Base-by-base conservation (phyloP, 139 green algal genomes). In the Chlamydomonas incerta region DNA sequence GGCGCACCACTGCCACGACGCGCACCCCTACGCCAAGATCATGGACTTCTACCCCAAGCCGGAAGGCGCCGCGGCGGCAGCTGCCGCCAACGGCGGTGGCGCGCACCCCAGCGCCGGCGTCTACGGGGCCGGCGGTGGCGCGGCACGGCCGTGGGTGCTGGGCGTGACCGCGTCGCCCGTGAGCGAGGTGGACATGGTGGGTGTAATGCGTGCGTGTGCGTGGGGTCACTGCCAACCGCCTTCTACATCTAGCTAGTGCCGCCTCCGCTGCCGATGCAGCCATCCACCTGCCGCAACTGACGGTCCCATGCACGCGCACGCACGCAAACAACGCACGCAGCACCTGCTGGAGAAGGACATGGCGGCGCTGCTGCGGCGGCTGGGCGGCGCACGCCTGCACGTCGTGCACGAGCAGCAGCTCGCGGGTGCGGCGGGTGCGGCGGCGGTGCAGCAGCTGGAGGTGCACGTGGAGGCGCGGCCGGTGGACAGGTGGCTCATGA, bases 1-100 rank as follows among this genome's bases (percentile, higher is more conserved):
- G 85, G 83, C 67, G 1, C 88, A 92, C 70, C 88, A 92, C 85
- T 84, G 84, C 14, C 57, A 77, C 29, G 88, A 90, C 57, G 80
- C 87, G 20, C 88, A 92, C 74, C 68, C 87, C 46, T 90, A 90
- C 58, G 46, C 41, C 14, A 24, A 31, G 8, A 33, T 90, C 1
- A 29, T 24, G 31, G 65, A 21, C 20, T 24, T 71, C 14, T 9
- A 50, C 41, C 41, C 11, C 14, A 14, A 23, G n/a, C 13, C 65
- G 13, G n/a, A 29, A 2, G 2, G 65, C 13, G 41, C 41, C 41
- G 41, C 41, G 8, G 41, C 41, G 8, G 41, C 41, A 50, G 8
- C 41, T 50, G 41, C 41, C 41, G 41, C 41, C 41, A 50, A 50
- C 41, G 41, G 41, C 8, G 41, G 11, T n/a, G n/a, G n/a, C n/a